Evolutionary conservation across 345 rosid genomes (phyloP).

Genomic region (Gossypium herbaceum): DNA sequence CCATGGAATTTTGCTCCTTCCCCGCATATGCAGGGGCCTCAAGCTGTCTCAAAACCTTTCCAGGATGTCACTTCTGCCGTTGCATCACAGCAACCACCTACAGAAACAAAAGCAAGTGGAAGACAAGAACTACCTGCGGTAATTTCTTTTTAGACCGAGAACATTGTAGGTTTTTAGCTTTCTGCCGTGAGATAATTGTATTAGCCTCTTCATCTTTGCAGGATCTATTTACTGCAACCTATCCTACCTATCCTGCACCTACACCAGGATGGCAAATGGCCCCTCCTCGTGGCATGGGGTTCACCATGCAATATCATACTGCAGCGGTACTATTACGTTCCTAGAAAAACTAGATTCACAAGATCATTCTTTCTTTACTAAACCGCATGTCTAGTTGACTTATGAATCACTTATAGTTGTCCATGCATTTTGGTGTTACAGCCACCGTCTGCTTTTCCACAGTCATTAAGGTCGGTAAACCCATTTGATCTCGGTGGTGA

Average conservation of each 20-base stretch:
- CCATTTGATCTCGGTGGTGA: constrained; percentile 73
- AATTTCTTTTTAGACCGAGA: constrained; percentile 18
- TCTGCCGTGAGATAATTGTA: background rate
- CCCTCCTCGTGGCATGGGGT: constrained; percentile 60
- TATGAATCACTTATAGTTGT: constrained; percentile 10
- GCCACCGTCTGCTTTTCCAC: constrained; percentile 52
- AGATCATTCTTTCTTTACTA: constrained; percentile 7
- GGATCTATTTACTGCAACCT: constrained; percentile 71
- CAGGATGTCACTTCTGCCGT: constrained; percentile 30
- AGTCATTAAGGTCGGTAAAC: constrained; percentile 54
- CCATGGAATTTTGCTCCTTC: constrained; percentile 44
- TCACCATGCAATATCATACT: constrained; percentile 54
- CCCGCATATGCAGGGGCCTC: constrained; percentile 39
- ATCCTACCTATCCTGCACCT: constrained; percentile 50
- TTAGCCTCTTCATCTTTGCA: constrained; percentile 29
- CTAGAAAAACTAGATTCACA: background rate
- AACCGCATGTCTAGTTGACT: constrained; percentile 2
- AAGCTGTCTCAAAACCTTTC: constrained; percentile 23
- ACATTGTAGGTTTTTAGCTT: background rate
- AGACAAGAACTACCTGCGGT: constrained; percentile 82
- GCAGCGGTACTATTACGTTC: constrained; percentile 40
- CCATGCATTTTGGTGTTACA: constrained; percentile 28
- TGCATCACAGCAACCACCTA: constrained; percentile 31
- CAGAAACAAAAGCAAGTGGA: constrained; percentile 47
- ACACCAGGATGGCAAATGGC: constrained; percentile 73